These are phyloP conservation scores for Cercis canadensis DNA, from an alignment of 306 rosid genomes.

Conservation along the genomic window DNA sequence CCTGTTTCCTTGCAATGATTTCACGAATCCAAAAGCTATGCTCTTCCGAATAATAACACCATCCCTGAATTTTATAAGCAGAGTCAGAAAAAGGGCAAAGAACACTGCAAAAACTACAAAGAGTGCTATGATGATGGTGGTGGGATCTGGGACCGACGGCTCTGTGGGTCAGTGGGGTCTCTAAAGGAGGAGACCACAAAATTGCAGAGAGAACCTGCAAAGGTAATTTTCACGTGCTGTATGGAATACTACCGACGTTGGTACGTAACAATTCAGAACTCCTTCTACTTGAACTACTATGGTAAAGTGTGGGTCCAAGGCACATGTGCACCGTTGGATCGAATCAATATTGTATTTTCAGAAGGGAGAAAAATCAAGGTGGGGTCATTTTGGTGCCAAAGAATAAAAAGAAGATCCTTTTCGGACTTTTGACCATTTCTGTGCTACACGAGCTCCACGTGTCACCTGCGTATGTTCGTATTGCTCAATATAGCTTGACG, in stretches of 20 bases:
- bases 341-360: too few species aligned
- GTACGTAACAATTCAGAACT: neutral
- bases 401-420: too few species aligned
- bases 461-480: too few species aligned
- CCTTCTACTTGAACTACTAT: too few species aligned
- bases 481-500: too few species aligned
- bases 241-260: neutral
- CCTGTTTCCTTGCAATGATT: conserved; percentile 30
- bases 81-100: neutral
- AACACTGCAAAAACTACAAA: neutral
- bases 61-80: conserved; percentile 31
- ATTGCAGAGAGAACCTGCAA: neutral
- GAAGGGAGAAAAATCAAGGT: too few species aligned
- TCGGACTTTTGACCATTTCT: too few species aligned
- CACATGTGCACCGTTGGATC: neutral
- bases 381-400: too few species aligned
- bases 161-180: conserved; percentile 8
- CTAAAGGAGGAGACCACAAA: neutral
- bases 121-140: neutral
- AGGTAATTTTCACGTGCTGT: neutral
- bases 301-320: too few species aligned
- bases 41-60: conserved; percentile 8
- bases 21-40: conserved; percentile 17
- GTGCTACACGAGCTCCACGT: too few species aligned
- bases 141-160: conserved; percentile 25